Evolutionary conservation across 2,329 filamentous ascomycete genomes (phyloP).

Genomic region (Cercospora sesami): DNA sequence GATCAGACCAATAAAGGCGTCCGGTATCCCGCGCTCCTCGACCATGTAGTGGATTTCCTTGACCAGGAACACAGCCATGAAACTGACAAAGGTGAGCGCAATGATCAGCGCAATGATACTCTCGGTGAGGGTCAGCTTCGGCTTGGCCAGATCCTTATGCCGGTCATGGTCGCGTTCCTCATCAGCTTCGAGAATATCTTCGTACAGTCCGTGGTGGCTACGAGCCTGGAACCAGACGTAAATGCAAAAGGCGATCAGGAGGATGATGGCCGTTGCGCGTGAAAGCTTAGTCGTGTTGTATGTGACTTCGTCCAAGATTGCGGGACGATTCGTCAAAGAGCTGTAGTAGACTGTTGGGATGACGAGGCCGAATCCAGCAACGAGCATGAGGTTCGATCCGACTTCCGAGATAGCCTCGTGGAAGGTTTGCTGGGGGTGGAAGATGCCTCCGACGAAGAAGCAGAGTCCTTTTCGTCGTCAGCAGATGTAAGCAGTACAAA

Average conservation of each 20-base stretch:
- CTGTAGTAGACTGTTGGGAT: slow-evolving; percentile 57
- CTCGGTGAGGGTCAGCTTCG: slow-evolving; percentile 74
- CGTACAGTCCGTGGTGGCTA: slow-evolving; percentile 76
- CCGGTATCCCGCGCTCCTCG: slow-evolving; percentile 49
- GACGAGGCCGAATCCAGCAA: slow-evolving; percentile 62
- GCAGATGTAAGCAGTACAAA: background rate
- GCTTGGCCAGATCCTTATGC: slow-evolving; percentile 59
- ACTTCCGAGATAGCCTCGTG: slow-evolving; percentile 76
- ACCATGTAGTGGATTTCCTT: slow-evolving; percentile 67
- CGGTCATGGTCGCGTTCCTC: slow-evolving; percentile 67
- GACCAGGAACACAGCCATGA: slow-evolving; percentile 76
- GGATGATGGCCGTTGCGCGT: slow-evolving; percentile 67
- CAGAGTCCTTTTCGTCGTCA: slow-evolving; percentile 51
- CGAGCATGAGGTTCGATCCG: slow-evolving; percentile 72
- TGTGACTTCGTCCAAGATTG: slow-evolving; percentile 46
- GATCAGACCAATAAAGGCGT: slow-evolving; percentile 68
- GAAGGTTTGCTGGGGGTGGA: slow-evolving; percentile 68
- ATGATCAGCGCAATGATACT: slow-evolving; percentile 65
- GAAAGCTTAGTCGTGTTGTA: slow-evolving; percentile 64
- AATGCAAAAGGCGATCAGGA: slow-evolving; percentile 65
- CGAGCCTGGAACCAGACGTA: slow-evolving; percentile 71
- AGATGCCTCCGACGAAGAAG: slow-evolving; percentile 74
- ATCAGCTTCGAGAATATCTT: slow-evolving; percentile 70
- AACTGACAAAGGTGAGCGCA: slow-evolving; percentile 66
- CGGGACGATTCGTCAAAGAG: slow-evolving; percentile 29